Percentiles rank a stretch among this genome's conserved stretches.
These are phyloP conservation scores for Darksidea phi DNA, from an alignment of 495 filamentous ascomycete genomes.

Conservation along the genomic window DNA sequence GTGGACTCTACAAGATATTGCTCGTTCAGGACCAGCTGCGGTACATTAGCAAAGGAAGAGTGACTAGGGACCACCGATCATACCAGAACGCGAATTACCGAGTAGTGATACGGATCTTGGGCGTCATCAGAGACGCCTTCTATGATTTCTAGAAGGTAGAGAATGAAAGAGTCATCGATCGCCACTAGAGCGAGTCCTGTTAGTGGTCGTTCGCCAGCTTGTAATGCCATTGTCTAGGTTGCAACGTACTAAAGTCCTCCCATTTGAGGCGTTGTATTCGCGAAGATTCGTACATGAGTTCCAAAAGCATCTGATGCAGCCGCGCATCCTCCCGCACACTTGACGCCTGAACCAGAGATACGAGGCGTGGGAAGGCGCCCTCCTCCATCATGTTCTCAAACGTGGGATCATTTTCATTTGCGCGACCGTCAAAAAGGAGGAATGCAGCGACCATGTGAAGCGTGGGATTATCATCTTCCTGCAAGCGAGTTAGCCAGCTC, in stretches of 20 bases:
- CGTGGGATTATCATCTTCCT: constrained; percentile 76
- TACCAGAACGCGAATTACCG: constrained; percentile 88
- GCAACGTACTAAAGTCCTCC: constrained; percentile 68
- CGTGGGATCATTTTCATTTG: constrained; percentile 71
- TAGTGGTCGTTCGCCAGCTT: constrained; percentile 5
- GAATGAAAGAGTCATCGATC: constrained; percentile 82
- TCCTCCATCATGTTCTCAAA: constrained; percentile 87
- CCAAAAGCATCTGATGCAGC: constrained; percentile 77
- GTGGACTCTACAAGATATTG: constrained; percentile 89
- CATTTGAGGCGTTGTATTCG: constrained; percentile 77
- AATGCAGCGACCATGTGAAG: constrained; percentile 82
- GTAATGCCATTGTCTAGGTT: not conserved
- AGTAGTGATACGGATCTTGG: constrained; percentile 94
- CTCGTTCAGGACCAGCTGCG: constrained; percentile 90
- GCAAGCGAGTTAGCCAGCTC: constrained; percentile 4
- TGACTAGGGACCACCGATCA: not conserved
- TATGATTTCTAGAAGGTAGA: constrained; percentile 81
- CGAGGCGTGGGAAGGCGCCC: constrained; percentile 74
- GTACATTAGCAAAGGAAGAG: not conserved
- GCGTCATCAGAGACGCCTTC: constrained; percentile 86
- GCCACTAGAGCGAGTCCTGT: constrained; percentile 45
- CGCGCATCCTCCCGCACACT: constrained; percentile 61
- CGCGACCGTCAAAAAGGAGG: constrained; percentile 84
- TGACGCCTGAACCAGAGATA: constrained; percentile 73
- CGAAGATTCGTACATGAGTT: constrained; percentile 96